Base-by-base conservation (phyloP, 2,329 filamentous ascomycete species). In the Aureobasidium sp. region DNA sequence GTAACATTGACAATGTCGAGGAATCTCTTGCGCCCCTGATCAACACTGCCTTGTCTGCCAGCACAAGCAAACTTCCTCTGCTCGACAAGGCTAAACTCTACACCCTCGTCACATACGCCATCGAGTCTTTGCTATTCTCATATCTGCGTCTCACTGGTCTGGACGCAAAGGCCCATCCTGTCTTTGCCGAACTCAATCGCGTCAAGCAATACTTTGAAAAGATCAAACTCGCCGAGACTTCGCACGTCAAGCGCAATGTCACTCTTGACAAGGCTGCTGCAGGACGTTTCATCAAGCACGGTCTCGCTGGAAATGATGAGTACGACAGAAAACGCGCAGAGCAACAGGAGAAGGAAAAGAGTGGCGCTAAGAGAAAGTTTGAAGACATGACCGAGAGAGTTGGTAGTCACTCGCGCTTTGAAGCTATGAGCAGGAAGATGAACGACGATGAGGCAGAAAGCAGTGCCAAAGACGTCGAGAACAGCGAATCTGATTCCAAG, bases 21-120 rank as follows among this genome's bases (percentile, higher is more conserved):
- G 83, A 87, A 39, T 80, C 84, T 4, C 80, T 97, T 32, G 77
- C 84, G 65, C 91, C 93, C n/a, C 78, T 97, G 6, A 77, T 96
- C 29, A 79, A 80, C 39, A 81, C 81, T 55, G 75, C 82, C 1
- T 77, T 97, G 47, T 79, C 84, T 56, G 84, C 87, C 44, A 83
- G 85, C 62, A 85, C 90, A 5, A 87, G 85, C 61, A 91, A 91
- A 71, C 81, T 97, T 32, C 92, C 93, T 1, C 81, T 97, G n/a
- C 82, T 99, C 64, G 93, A 97, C 79, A 92, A 91, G 77, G 91
- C 94, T 8, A 97, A 97, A 77, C 85, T 97, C 64, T 91, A 95
- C 72, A 87, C 94, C n/a, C 80, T 96, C 23, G 82, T 87, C 57
- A 88, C 91, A 20, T 99, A 97, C 74, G 84, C 92, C 0, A 87